Base-by-base conservation (phyloP, 2,329 filamentous ascomycete genomes). In the Cladosporium oxysporum region DNA sequence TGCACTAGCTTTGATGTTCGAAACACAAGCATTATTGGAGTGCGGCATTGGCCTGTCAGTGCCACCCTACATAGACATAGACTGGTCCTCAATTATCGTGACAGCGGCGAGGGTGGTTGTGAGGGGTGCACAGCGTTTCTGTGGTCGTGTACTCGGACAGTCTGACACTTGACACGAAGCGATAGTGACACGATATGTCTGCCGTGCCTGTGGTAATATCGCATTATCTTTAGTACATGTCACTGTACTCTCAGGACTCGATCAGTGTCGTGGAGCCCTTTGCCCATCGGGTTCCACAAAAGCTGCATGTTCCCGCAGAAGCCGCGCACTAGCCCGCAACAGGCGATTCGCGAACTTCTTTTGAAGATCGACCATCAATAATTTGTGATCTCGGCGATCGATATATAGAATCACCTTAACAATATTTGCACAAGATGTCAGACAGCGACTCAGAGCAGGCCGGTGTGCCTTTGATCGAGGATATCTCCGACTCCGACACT, bases 381-480 rank as follows among this genome's bases (percentile, higher is more conserved):
- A 11, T 47, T 47, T 52, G 33, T 35, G 29, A 26, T 28, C 33
- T 58, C 21, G 31, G n/a, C 16, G 49, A 26, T 50, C 41, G 28
- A 21, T 21, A 33, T 55, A 31, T 8, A 18, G 28, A 23, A 6
- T 14, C n/a, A 14, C n/a, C 28, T 7, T 14, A 6, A 31, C n/a
- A 55, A 55, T 14, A 16, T 21, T 4, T 26, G 8, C 23, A 29
- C 21, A 57, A 57, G 1, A 83, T 83, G 80, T 81, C 81, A 61
- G 80, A 81, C 70, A 78, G 79, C 11, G 81, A 81, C 50, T 72
- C 67, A 31, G 71, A 74, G 53, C 78, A 79, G 66, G 76, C 74
- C 35, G 81, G 80, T 16, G 75, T 82, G 11, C 80, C 81, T 63
- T 75, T 83, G 50, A 76, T 82, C 29, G 80, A 83, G 66, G 72